These are phyloP conservation scores for Styphnolobium japonicum DNA, from an alignment of 306 rosid genomes.

Conservation along the genomic window DNA sequence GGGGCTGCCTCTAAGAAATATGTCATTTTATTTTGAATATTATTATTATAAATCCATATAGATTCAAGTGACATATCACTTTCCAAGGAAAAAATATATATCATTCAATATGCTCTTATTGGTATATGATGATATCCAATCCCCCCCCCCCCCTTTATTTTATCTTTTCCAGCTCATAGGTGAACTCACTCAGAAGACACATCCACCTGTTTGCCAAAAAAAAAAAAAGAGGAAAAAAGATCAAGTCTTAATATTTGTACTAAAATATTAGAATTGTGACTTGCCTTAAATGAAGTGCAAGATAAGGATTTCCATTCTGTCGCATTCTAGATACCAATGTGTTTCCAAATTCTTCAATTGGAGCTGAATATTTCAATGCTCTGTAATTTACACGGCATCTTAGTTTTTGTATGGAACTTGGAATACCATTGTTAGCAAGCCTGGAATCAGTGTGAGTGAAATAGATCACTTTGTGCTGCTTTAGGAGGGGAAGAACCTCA, in stretches of 20 bases:
- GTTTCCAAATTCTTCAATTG: constrained; percentile 73
- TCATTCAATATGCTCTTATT: neutral
- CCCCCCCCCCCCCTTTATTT: neutral
- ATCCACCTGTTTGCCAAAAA: neutral
- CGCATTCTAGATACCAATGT: constrained; percentile 83
- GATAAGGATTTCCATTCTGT: constrained; percentile 67
- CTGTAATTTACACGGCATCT: constrained; percentile 87
- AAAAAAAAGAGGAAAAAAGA: neutral
- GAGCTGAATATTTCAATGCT: constrained; percentile 88
- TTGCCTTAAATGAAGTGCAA: constrained; percentile 95
- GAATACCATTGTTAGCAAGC: constrained; percentile 73
- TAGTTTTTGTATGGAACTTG: constrained; percentile 69
- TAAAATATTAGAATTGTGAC: constrained; percentile 25
- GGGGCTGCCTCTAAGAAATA: neutral
- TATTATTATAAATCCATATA: constrained; percentile 7
- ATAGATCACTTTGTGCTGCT: constrained; percentile 82
- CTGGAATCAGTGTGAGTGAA: constrained; percentile 94
- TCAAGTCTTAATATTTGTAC: constrained; percentile 4
- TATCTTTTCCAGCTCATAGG: constrained; percentile 7
- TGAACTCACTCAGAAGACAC: neutral
- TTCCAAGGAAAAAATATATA: neutral
- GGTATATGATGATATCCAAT: neutral
- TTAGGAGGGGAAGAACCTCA: constrained; percentile 80
- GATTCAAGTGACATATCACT: neutral
- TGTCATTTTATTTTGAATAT: neutral